phyloP scores from a whole-genome alignment of 805 yeast species.

The Metschnikowia santaceciliae region DNA sequence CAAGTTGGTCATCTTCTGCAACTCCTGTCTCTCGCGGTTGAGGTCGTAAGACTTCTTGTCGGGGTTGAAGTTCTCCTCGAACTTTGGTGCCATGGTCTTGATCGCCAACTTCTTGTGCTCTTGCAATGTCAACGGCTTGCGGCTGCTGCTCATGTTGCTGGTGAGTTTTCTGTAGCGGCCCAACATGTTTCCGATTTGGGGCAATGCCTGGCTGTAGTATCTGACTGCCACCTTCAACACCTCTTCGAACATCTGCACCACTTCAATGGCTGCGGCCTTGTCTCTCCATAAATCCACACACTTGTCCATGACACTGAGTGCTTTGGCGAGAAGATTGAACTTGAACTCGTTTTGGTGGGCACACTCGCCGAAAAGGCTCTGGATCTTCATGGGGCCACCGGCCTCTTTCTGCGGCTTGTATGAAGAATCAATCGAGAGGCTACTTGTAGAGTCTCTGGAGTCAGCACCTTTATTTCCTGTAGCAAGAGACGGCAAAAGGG shows the following conservation, averaged over 20 bases:
- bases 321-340: slow-evolving; percentile 31
- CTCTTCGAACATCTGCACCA: slow-evolving; percentile 44
- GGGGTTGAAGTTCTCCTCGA: slow-evolving; percentile 94
- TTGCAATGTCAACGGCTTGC: slow-evolving; percentile 73
- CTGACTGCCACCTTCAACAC: slow-evolving; percentile 39
- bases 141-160: slow-evolving; percentile 22
- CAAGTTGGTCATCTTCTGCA: slow-evolving; percentile 76
- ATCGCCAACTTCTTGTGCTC: slow-evolving; percentile 80
- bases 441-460: not conserved
- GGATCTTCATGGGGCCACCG: slow-evolving; percentile 9
- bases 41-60: slow-evolving; percentile 89
- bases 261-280: slow-evolving; percentile 56
- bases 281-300: slow-evolving; percentile 54
- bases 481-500: slow-evolving; percentile 34
- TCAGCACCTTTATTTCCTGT: too few species aligned
- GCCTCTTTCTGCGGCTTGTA: slow-evolving; percentile 13
- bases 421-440: slow-evolving; percentile 16
- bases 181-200: slow-evolving; percentile 30
- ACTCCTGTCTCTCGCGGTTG: slow-evolving; percentile 75
- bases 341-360: slow-evolving; percentile 17
- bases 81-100: slow-evolving; percentile 82
- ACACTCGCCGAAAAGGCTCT: slow-evolving; percentile 9
- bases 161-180: slow-evolving; percentile 47
- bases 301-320: slow-evolving; percentile 29
- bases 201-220: slow-evolving; percentile 30